These are phyloP conservation scores for Rubroboletus pulcherrimus DNA, from an alignment of 768 basidiomycete species.

Conservation along the genomic window DNA sequence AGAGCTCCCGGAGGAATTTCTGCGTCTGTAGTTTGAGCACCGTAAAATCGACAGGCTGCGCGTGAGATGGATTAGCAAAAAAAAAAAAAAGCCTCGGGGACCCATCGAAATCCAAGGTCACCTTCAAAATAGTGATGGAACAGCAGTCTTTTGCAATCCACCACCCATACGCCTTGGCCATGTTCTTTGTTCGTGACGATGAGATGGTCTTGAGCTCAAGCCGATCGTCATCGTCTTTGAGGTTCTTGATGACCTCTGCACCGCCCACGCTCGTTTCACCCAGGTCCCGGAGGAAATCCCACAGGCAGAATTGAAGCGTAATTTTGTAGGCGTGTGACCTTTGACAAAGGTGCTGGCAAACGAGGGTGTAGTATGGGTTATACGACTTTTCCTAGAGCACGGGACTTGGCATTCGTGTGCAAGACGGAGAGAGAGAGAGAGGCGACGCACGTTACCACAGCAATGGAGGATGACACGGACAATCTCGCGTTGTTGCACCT, in stretches of 20 bases:
- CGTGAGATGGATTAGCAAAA: not conserved
- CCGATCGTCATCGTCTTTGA: conserved; percentile 41
- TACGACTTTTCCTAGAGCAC: conserved; percentile 70
- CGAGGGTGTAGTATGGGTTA: conserved; percentile 94
- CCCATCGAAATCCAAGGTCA: conserved; percentile 27
- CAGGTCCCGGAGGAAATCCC: conserved; percentile 93
- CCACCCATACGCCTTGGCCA: conserved; percentile 88
- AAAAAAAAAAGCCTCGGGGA: not conserved
- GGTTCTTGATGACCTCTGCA: conserved; percentile 65
- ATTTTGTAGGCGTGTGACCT: conserved; percentile 82
- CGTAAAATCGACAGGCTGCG: conserved; percentile 85
- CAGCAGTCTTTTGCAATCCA: conserved; percentile 85
- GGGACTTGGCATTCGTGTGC: not conserved
- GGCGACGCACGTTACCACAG: conserved; percentile 71
- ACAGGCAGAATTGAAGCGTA: conserved; percentile 90
- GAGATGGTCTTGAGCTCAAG: conserved; percentile 53
- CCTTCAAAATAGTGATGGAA: conserved; percentile 79
- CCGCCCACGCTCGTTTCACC: conserved; percentile 84
- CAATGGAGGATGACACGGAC: conserved; percentile 92
- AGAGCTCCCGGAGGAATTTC: conserved; percentile 66
- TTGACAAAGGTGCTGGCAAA: conserved; percentile 78
- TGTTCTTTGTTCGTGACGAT: conserved; percentile 56
- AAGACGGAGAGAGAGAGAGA: not conserved
- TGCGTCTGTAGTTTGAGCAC: conserved; percentile 58
- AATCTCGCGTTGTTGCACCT: conserved; percentile 92